Evolutionary conservation across 1,284 basidiomycete genomes (phyloP), one percentile per base, ranked within the genome.

Genomic region (Somion occarium): DNA sequence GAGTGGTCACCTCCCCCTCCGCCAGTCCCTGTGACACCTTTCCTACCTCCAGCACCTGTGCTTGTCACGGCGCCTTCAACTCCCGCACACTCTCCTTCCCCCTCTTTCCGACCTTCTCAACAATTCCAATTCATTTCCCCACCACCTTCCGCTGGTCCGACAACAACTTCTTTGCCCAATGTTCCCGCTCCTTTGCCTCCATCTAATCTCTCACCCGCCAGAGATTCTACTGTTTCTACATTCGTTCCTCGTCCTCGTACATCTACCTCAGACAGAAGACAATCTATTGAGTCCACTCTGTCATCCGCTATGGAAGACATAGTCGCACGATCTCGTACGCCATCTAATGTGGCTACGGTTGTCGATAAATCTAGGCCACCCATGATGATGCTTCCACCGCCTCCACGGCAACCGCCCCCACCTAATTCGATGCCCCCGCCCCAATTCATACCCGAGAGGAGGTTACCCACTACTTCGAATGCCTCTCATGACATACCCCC

Each of bases 311-410:
- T 71, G 45, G 75, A 75, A 22, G 75, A 78, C 12, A 59, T 58
- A n/a, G 56, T 62, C 20, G 67, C 63, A 44, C 75, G 85, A 20
- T 73, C 81, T n/a, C 79, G 84, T 42, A 80, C 80, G 19, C 70
- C 76, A n/a, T 81, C 80, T 27, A 65, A 64, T 45, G 62, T 73
- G n/a, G 65, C 72, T 19, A 67, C 70, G 19, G 56, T 67, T 13
- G 75, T 88, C n/a, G 91, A 93, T 68, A 89, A 84, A 68, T 79
- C 86, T 12, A 81, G 82, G 49, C 91, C 92, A 13, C 92, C 91
- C 0, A 88, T 82, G 65, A 92, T 94, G 85, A 74, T 82, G 51
- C 72, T 94, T 4, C 91, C 91, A 1, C 92, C 91, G 5, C 92
- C 92, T 0, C 91, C 91, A 7, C 80, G 82, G 53, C 74, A 77